Conservation (phyloP, 2,329 filamentous ascomycete genomes). For the Mollisiaceae sp. region DNA sequence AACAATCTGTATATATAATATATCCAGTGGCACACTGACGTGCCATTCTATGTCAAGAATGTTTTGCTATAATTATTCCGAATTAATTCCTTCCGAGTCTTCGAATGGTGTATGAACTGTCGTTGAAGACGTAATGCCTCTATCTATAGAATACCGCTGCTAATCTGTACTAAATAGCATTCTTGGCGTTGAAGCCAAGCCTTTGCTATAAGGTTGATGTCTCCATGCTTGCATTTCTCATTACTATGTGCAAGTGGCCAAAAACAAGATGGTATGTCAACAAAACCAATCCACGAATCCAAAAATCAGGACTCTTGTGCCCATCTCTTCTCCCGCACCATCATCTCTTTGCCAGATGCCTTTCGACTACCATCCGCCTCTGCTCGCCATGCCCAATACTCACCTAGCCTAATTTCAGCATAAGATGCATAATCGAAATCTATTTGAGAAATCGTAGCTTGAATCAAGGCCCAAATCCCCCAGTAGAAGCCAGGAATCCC, state of each 20-base stretch:
- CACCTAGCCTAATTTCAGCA: constrained; percentile 81
- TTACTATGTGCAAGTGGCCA: constrained; percentile 23
- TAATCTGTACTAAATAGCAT: constrained; percentile 10
- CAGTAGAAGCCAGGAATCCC: constrained; percentile 88
- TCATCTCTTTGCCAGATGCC: constrained; percentile 60
- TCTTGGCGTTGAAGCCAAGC: constrained; percentile 28
- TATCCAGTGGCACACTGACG: not conserved
- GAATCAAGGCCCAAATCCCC: constrained; percentile 96
- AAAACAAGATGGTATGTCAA: constrained; percentile 17
- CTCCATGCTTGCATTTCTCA: constrained; percentile 2
- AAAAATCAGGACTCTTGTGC: constrained; percentile 34
- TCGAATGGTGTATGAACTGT: not conserved
- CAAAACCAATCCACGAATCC: not conserved
- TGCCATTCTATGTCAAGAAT: too few relatives aligned
- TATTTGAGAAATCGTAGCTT: constrained; percentile 91
- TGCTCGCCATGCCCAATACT: constrained; percentile 92
- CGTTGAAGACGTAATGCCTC: constrained; percentile 24
- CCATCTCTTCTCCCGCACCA: constrained; percentile 83
- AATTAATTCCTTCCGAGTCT: not conserved
- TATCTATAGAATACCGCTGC: not conserved
- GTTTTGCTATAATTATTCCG: too few relatives aligned
- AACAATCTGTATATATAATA: not conserved
- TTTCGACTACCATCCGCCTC: constrained; percentile 69
- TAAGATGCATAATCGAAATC: constrained; percentile 96
- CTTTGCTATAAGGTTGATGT: not conserved